Base-by-base conservation (phyloP, 176 grass and related monocot species). In the Eleusine coracana region DNA sequence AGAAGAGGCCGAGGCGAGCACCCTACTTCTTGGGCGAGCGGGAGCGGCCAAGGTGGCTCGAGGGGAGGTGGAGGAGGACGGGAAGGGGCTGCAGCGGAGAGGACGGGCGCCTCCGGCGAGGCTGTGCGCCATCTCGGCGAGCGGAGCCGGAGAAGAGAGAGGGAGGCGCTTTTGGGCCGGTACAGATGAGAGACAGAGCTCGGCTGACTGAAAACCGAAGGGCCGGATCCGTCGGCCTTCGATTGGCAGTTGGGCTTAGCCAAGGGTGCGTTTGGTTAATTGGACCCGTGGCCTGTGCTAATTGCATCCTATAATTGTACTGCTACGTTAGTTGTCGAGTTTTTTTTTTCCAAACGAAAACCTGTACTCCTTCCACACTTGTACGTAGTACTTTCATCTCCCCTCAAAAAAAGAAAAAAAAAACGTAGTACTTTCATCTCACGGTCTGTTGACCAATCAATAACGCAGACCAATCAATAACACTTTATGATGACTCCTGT, bases 51-150 rank as follows among this genome's bases (percentile, higher is more conserved):
- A 17, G 27, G 46, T 66, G n/a, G 65, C 5, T 67, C 76, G 68
- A 29, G 7, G 44, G 66, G n/a, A 27, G 31, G 64, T 1, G 41
- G 21, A 20, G 49, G 66, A 77, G 52, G 49, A 15, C 41, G 67
- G 49, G 17, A 13, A 23, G 64, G 54, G 13, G 71, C 51, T 52
- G 56, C 70, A 55, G 46, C 77, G 58, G 70, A 82, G 68, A 71
- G 68, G 34, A 51, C 9, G 36, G 62, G 28, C 62, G 29, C 62
- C 62, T 66, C 79, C 80, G 89, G 75, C 36, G 74, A 78, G 62
- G 86, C 73, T 64, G 28, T 78, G 78, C 65, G 70, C 59, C 86
- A 82, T 88, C 10, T 73, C 37, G 70, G 78, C 58, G 72, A 72
- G 61, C 21, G 41, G 27, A 37, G 11, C 51, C 21, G 41, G 27